Evolutionary conservation across 805 yeast genomes (phyloP).

Genomic region (Kazachstania viticola): DNA sequence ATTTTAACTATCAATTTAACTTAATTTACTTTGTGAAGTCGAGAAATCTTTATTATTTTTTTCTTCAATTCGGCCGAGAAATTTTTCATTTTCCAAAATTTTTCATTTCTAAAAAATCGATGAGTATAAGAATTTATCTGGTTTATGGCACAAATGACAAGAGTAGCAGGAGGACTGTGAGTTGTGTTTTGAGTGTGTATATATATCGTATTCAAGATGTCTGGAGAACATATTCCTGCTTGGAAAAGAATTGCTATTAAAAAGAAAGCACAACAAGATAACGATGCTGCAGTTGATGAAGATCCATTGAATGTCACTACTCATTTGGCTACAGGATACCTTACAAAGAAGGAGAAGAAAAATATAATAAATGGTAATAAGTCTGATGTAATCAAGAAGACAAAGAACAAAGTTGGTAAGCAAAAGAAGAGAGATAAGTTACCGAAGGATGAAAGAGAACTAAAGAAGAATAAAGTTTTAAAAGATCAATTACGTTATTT

Average conservation of each 20-base stretch:
- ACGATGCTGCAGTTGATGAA: constrained; percentile 7
- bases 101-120: not conserved
- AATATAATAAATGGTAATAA: constrained; percentile 18
- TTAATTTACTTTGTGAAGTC: too few species aligned
- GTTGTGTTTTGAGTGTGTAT: too few species aligned
- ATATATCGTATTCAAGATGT: too few species aligned
- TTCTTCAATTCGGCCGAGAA: too few species aligned
- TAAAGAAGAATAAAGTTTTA: constrained; percentile 17
- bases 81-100: too few species aligned
- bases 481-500: constrained; percentile 27
- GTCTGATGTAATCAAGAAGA: constrained; percentile 1
- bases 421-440: constrained; percentile 18
- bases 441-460: constrained; percentile 18
- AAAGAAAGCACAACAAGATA: constrained; percentile 6
- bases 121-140: too few species aligned
- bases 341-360: constrained; percentile 23
- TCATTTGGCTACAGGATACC: constrained; percentile 25
- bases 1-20: too few species aligned
- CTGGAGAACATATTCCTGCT: constrained; percentile 24
- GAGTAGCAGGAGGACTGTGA: too few species aligned
- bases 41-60: too few species aligned
- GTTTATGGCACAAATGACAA: too few species aligned
- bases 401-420: constrained; percentile 10
- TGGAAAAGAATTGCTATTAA: constrained; percentile 25
- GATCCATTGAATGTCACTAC: constrained; percentile 28